phyloP scores from a whole-genome alignment of 1,284 basidiomycete species.

The Tilletia setariae region DNA sequence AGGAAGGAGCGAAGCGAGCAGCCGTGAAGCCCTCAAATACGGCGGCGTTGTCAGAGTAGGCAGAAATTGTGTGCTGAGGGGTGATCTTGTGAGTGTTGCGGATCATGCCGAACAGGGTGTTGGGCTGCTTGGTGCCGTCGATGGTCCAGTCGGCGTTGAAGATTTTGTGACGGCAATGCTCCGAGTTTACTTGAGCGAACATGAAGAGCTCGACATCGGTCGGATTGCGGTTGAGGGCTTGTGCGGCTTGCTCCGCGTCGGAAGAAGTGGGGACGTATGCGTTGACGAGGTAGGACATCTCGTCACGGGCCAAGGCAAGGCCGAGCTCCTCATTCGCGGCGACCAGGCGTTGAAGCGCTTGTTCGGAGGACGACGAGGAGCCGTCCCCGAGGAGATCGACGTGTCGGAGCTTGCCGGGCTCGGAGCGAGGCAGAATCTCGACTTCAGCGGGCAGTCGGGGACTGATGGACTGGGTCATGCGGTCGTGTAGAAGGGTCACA shows the following conservation, averaged over 20 bases:
- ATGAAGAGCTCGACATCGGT: conserved; percentile 99
- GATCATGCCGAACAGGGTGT: conserved; percentile 95
- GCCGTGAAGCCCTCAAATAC: conserved; percentile 76
- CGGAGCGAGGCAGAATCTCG: conserved; percentile 69
- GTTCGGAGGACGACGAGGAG: conserved; percentile 30
- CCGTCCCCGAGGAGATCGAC: conserved; percentile 61
- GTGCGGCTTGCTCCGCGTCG: conserved; percentile 57
- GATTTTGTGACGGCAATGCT: conserved; percentile 99
- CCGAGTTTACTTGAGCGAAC: conserved; percentile 99
- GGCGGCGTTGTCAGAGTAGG: conserved; percentile 97
- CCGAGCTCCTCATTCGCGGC: conserved; percentile 80
- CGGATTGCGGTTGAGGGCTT: conserved; percentile 47
- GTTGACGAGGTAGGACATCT: conserved; percentile 88
- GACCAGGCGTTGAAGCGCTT: conserved; percentile 59
- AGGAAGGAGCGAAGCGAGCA: conserved; percentile 73
- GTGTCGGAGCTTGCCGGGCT: conserved; percentile 68
- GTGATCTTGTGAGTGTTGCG: conserved; percentile 85
- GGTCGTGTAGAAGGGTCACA: conserved; percentile 61
- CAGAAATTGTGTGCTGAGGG: conserved; percentile 73
- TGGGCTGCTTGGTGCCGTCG: conserved; percentile 67
- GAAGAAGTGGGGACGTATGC: conserved; percentile 62
- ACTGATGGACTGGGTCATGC: conserved; percentile 82
- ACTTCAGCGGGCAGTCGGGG: conserved; percentile 60
- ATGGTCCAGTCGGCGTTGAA: conserved; percentile 98
- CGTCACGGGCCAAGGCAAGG: conserved; percentile 81